A percentile compares a stretch with the other conserved stretches of the same genome.
phyloP scores from a whole-genome alignment of 2,329 filamentous ascomycete species.

The Colletotrichum sp. region DNA sequence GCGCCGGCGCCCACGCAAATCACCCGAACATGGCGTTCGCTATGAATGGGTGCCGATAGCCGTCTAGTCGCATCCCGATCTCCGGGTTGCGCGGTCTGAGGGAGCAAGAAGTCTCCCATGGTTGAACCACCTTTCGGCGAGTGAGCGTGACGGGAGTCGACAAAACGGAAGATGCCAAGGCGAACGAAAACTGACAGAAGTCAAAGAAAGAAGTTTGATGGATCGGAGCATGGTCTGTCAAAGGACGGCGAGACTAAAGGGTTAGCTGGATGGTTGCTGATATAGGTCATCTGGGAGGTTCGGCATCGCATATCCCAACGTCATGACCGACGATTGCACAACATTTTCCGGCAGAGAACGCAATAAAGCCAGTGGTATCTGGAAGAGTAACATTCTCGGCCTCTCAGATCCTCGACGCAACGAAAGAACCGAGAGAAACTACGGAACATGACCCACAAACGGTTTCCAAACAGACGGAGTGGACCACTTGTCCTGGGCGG shows the following conservation, averaged over 20 bases:
- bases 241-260: not conserved
- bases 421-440: not conserved
- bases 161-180: not conserved
- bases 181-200: not conserved
- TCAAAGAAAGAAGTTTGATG: not conserved
- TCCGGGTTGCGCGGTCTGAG: not conserved
- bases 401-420: not conserved
- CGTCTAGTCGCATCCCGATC: not conserved
- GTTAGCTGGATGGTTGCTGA: not conserved
- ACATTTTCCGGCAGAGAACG: not conserved
- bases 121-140: not conserved
- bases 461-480: not conserved
- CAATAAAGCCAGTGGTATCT: not conserved
- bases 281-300: not conserved
- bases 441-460: not conserved
- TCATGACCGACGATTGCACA: not conserved
- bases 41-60: constrained; percentile 8
- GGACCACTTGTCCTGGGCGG: not conserved
- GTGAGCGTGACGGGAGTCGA: not conserved
- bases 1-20: constrained; percentile 54
- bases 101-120: constrained; percentile 5
- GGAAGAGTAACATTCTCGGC: not conserved
- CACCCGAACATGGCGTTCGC: constrained; percentile 19
- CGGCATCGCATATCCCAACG: not conserved
- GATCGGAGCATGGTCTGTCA: not conserved